A percentile compares a stretch with the other conserved stretches of the same genome.
phyloP scores from a whole-genome alignment of 2,329 filamentous ascomycete genomes.

The Scedosporium apiospermum region DNA sequence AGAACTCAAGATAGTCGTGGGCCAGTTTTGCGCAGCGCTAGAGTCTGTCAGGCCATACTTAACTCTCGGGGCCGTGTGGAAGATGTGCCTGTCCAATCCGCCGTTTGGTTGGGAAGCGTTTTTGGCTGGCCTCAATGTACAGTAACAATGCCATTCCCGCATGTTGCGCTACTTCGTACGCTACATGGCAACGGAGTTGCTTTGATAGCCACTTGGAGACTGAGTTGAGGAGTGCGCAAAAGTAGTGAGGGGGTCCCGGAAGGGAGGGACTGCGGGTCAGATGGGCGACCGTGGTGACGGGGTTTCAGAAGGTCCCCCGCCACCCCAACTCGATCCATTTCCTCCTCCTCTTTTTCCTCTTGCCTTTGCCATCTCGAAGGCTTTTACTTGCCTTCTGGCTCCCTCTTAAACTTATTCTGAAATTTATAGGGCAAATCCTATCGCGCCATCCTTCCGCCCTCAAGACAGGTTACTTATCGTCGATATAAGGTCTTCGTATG shows the following conservation, averaged over 20 bases:
- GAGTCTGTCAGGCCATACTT: no score
- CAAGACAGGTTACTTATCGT: no score
- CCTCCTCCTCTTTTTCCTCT: not conserved
- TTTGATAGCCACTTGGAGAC: not conserved
- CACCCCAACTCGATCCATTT: not conserved
- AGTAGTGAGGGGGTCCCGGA: conserved; percentile 1
- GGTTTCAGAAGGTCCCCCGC: conserved; percentile 1
- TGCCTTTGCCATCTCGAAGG: no score
- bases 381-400: not conserved
- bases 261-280: not conserved
- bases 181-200: not conserved
- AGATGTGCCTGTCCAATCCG: not conserved
- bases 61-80: not conserved
- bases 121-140: not conserved
- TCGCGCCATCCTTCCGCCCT: no score
- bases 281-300: not conserved
- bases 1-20: no score
- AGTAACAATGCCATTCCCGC: not conserved
- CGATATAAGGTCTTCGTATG: no score
- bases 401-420: no score
- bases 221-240: not conserved
- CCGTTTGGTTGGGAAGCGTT: not conserved
- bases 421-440: no score
- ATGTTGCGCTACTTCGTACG: not conserved
- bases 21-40: no score